Evolutionary conservation across 129 eudicot genomes (phyloP).

Genomic region (Calendula officinalis): DNA sequence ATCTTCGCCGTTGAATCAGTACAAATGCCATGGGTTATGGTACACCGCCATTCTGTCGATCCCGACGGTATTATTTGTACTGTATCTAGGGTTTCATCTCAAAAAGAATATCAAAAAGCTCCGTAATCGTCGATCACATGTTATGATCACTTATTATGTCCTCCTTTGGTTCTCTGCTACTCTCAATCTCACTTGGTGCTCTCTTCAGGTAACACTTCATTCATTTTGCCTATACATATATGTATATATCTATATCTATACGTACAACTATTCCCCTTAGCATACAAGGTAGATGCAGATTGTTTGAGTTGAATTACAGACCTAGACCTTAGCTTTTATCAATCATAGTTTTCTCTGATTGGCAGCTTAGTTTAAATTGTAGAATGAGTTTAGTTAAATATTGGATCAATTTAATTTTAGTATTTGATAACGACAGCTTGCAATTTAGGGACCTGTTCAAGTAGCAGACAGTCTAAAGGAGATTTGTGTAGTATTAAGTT

Average conservation of each 20-base stretch:
- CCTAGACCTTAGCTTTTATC: no score
- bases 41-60: slow-evolving; percentile 49
- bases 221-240: not conserved
- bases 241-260: not conserved
- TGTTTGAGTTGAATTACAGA: no score
- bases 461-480: not conserved
- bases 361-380: not conserved
- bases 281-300: no score
- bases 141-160: slow-evolving; percentile 65
- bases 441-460: not conserved
- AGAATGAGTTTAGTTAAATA: not conserved
- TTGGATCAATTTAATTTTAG: not conserved
- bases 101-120: slow-evolving; percentile 60
- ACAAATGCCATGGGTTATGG: slow-evolving; percentile 61
- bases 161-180: slow-evolving; percentile 63
- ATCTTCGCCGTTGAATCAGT: slow-evolving; percentile 7
- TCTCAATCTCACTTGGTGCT: slow-evolving; percentile 66
- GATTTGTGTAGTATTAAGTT: not conserved
- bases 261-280: no score
- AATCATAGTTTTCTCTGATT: no score
- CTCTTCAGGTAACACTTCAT: slow-evolving; percentile 49
- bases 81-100: slow-evolving; percentile 61
- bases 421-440: not conserved
- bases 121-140: slow-evolving; percentile 49
- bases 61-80: slow-evolving; percentile 50